A percentile compares a stretch with the other conserved stretches of the same genome.
phyloP scores from a whole-genome alignment of 1,139 yeast species.

The Yarrowia galli region DNA sequence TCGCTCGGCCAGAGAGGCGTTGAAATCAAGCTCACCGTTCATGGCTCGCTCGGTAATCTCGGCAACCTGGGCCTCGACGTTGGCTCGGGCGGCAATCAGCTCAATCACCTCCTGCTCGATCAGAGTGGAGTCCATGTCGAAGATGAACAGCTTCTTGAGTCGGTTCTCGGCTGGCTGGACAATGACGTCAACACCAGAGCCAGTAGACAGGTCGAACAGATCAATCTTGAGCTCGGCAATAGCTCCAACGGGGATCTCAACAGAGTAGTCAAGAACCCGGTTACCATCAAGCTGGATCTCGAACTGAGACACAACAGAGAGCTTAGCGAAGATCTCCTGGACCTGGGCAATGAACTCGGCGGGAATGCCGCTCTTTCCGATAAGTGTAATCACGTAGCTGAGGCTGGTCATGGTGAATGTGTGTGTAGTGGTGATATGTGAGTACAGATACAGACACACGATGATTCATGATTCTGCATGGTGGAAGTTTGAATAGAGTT shows the following conservation, averaged over 20 bases:
- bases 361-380: slow-evolving; percentile 20
- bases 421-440: not conserved
- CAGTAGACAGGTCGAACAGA: slow-evolving; percentile 44
- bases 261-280: slow-evolving; percentile 45
- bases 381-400: slow-evolving; percentile 26
- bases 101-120: slow-evolving; percentile 97
- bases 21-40: slow-evolving; percentile 96
- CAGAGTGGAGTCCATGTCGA: slow-evolving; percentile 98
- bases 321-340: slow-evolving; percentile 17
- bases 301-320: slow-evolving; percentile 7
- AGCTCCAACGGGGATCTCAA: slow-evolving; percentile 42
- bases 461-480: slow-evolving; percentile 21
- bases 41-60: slow-evolving; percentile 91
- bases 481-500: slow-evolving; percentile 12
- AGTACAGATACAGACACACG: not conserved
- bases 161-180: slow-evolving; percentile 54
- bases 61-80: slow-evolving; percentile 75
- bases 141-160: slow-evolving; percentile 72
- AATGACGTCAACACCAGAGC: slow-evolving; percentile 54
- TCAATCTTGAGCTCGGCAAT: slow-evolving; percentile 41
- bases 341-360: slow-evolving; percentile 16
- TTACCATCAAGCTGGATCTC: slow-evolving; percentile 38
- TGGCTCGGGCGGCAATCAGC: slow-evolving; percentile 87
- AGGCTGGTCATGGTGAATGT: slow-evolving; percentile 1
- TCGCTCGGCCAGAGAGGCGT: slow-evolving; percentile 76